phyloP scores from a whole-genome alignment of 768 basidiomycete genomes.

The Trametes coccinea region DNA sequence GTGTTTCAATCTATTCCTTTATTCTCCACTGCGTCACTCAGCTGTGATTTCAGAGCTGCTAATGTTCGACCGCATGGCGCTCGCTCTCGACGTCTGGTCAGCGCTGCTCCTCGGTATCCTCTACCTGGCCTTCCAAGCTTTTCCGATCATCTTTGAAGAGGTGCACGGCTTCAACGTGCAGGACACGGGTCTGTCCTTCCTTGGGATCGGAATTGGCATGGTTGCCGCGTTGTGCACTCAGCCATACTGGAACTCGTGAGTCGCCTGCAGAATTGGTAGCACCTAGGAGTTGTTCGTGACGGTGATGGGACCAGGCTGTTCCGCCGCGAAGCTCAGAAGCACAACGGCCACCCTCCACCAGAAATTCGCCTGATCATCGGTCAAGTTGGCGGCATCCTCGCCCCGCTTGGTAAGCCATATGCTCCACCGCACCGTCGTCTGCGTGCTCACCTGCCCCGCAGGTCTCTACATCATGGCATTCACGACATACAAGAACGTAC shows the following conservation, averaged over 20 bases:
- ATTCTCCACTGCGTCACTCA: background rate
- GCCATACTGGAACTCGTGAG: constrained; percentile 47
- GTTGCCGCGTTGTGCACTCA: constrained; percentile 39
- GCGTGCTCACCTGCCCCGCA: constrained; percentile 30
- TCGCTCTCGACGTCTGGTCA: constrained; percentile 70
- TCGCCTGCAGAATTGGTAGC: no score
- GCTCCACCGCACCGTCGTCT: constrained; percentile 20
- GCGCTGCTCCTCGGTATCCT: constrained; percentile 44
- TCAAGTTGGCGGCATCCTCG: constrained; percentile 64
- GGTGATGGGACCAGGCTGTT: background rate
- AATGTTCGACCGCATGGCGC: constrained; percentile 71
- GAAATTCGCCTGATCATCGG: constrained; percentile 69
- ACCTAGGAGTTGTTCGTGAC: no score
- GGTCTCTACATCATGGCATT: constrained; percentile 58
- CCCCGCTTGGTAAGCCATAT: constrained; percentile 38
- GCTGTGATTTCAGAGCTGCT: constrained; percentile 50
- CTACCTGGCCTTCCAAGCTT: constrained; percentile 56
- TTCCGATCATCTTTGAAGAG: constrained; percentile 51
- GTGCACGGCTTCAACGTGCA: constrained; percentile 56
- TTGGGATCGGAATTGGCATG: constrained; percentile 53
- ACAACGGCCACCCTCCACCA: constrained; percentile 55
- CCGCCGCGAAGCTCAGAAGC: constrained; percentile 41
- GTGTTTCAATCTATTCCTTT: constrained; percentile 28
- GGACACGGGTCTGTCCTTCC: constrained; percentile 47
- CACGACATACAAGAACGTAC: constrained; percentile 48